Evolutionary conservation across 768 basidiomycete genomes (phyloP).

Genomic region (Lenzites betulinus): DNA sequence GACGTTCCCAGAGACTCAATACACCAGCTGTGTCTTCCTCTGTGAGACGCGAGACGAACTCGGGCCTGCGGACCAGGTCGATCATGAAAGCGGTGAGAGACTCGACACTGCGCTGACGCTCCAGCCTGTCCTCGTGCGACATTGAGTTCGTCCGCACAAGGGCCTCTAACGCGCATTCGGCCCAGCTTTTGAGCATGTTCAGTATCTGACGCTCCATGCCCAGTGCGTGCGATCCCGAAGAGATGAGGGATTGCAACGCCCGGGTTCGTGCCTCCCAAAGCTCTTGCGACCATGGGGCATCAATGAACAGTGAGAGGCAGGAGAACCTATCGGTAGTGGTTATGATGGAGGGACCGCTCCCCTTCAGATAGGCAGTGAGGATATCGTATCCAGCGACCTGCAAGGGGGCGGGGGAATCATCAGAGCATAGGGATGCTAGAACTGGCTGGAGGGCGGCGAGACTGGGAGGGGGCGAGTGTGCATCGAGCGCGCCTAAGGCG

Average conservation of each 20-base stretch:
- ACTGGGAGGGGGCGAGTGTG: conserved; percentile 49
- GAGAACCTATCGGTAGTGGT: conserved; percentile 60
- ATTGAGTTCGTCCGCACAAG: conserved; percentile 35
- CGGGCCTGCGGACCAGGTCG: conserved; percentile 48
- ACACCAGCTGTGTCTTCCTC: conserved; percentile 59
- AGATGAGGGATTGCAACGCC: conserved; percentile 65
- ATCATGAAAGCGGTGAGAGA: conserved; percentile 60
- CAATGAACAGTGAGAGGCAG: conserved; percentile 65
- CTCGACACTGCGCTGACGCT: conserved; percentile 67
- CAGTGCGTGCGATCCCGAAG: conserved; percentile 56
- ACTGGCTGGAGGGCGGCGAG: conserved; percentile 58
- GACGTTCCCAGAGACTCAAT: conserved; percentile 57
- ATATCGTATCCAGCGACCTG: conserved; percentile 75
- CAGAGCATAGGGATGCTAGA: conserved; percentile 57
- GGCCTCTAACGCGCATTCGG: conserved; percentile 63
- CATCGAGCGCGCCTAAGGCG: conserved; percentile 44
- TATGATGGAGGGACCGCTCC: conserved; percentile 48
- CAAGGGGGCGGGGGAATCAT: conserved; percentile 53
- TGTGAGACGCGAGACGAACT: conserved; percentile 60
- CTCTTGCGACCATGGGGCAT: conserved; percentile 59
- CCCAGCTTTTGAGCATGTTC: conserved; percentile 62
- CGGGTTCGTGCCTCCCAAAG: conserved; percentile 72
- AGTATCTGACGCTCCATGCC: conserved; percentile 66
- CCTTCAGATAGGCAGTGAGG: conserved; percentile 68
- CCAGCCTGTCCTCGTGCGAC: conserved; percentile 44